Evolutionary conservation across 139 green algal genomes (phyloP).

Genomic region (Chlamydomonas schloesseri): DNA sequence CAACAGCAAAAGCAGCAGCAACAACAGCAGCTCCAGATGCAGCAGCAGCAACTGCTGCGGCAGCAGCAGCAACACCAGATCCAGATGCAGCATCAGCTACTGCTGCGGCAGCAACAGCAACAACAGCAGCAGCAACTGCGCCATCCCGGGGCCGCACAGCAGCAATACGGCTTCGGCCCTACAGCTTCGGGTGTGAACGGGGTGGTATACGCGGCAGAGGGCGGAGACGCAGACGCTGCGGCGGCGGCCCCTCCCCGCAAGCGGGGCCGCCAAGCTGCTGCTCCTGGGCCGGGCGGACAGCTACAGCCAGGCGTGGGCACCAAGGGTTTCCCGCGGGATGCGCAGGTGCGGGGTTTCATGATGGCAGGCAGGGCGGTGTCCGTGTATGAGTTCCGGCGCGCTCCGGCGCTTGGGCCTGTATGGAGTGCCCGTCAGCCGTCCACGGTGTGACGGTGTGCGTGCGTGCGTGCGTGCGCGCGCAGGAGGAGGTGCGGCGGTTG

Average conservation of each 20-base stretch:
- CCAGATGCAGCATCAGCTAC: not conserved
- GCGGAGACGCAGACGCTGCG: not conserved
- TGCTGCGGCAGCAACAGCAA: not conserved
- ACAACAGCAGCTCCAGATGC: no score
- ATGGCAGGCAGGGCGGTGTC: no score
- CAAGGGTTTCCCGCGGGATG: constrained; percentile 27
- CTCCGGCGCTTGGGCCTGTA: no score
- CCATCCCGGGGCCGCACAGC: no score
- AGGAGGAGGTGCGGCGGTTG: constrained; percentile 18
- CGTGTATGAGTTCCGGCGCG: no score
- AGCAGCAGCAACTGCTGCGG: not conserved
- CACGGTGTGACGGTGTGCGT: no score
- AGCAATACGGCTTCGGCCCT: no score
- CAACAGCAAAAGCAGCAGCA: no score
- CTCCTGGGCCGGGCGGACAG: not conserved
- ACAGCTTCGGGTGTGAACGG: not conserved
- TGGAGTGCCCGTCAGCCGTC: no score
- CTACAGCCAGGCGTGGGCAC: not conserved
- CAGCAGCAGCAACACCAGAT: not conserved
- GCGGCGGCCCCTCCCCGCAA: not conserved
- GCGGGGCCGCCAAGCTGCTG: not conserved
- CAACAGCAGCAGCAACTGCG: not conserved
- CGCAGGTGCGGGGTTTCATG: not conserved
- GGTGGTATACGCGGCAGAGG: not conserved
- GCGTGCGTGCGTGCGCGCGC: no score